Percentiles rank a stretch among this genome's conserved stretches.
These are phyloP conservation scores for Creolimax fragrantissima DNA, from an alignment of 78 protist genomes.

Conservation along the genomic window DNA sequence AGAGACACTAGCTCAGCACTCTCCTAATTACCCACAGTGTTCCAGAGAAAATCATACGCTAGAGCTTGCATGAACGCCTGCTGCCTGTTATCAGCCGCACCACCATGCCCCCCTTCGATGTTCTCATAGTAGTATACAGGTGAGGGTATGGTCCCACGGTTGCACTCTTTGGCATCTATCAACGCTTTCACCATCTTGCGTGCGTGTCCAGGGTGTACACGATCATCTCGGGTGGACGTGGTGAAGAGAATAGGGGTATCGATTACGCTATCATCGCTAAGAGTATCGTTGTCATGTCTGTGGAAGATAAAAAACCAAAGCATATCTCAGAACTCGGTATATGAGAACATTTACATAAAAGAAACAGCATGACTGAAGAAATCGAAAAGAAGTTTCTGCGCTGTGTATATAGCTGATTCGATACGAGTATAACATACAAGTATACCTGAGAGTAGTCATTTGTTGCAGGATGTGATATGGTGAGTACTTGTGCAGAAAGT, in stretches of 20 bases:
- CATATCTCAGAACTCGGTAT: too few species aligned
- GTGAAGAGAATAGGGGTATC: constrained; percentile 2
- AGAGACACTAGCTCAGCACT: background rate
- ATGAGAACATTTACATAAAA: too few species aligned
- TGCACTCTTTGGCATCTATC: background rate
- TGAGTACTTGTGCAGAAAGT: background rate
- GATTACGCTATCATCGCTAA: background rate
- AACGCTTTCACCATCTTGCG: constrained; percentile 10
- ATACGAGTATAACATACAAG: too few species aligned
- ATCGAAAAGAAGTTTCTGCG: too few species aligned
- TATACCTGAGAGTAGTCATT: background rate
- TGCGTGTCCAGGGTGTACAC: constrained; percentile 13
- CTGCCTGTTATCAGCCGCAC: constrained; percentile 13
- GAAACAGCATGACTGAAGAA: too few species aligned
- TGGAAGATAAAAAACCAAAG: background rate
- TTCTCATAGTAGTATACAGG: constrained; percentile 14
- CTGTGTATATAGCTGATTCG: too few species aligned
- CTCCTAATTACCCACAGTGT: background rate
- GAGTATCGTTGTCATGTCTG: background rate
- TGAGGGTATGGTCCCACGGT: background rate
- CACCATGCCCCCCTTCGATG: background rate
- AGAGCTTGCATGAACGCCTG: background rate
- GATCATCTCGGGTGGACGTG: constrained; percentile 2
- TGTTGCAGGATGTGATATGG: background rate
- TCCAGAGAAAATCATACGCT: constrained; percentile 1